Evolutionary conservation across 2,329 filamentous ascomycete species (phyloP), one percentile per base, ranked within the genome.

Genomic region (Aspergillus sergii): DNA sequence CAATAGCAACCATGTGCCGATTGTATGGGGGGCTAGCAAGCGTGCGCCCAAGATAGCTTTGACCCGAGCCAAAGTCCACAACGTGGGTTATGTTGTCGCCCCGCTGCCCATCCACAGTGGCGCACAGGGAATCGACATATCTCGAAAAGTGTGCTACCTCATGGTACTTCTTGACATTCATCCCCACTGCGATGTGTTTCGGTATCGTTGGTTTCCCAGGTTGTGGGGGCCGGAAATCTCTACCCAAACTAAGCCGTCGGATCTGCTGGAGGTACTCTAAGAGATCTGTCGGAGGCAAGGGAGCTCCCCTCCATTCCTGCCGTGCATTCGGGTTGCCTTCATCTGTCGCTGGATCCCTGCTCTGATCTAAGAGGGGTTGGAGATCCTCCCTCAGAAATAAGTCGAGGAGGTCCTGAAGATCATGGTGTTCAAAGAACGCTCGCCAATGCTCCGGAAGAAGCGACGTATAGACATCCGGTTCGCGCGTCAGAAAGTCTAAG

Each of bases 111-210:
- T 82, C 81, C 48, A 89, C 85, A 1, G 86, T 80, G 2, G 81
- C 74, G 3, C 86, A 84, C 28, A 97, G 84, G 32, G 86, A 84
- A 59, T 92, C 86, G 58, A 98, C 87, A 71, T 94, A 98, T 66
- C 86, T 86, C n/a, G 94, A 91, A 73, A 98, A 97, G 73, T 95
- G 89, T 64, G 89, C 86, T 36, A 98, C 95, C 80, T 99, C 95
- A 73, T 99, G 95, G 1, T 92, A 85, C 79, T 99, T 99, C 77
- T 99, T 99, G 21, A 91, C 87, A 66, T 93, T 96, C 95, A 99
- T 99, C 4, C 95, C 95, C 16, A 96, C 86, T 0, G 91, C 87
- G 19, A 97, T 86, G 69, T 90, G 86, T 56, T 88, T 85, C 2
- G 92, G 88, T 26, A 96, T 73, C 76, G 68, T 84, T 6, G 86